Percentiles rank a stretch among this genome's conserved stretches.
phyloP scores from a whole-genome alignment of 257 asterid species.

The Orobanche coerulescens region DNA sequence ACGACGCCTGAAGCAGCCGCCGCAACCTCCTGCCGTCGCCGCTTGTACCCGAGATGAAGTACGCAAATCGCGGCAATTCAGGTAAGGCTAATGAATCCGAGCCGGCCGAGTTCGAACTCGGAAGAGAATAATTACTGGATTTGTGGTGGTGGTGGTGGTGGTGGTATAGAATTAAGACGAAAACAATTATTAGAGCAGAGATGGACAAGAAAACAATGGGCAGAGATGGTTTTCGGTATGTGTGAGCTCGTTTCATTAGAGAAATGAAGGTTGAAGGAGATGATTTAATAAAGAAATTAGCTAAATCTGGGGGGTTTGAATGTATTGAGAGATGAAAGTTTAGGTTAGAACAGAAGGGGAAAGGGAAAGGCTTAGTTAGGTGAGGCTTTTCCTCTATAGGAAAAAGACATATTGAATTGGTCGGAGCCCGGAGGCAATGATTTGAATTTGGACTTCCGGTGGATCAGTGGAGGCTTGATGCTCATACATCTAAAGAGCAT shows the following conservation, averaged over 20 bases:
- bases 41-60: slow-evolving; percentile 60
- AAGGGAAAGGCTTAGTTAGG: background rate
- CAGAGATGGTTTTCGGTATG: slow-evolving; percentile 44
- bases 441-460: slow-evolving; percentile 6
- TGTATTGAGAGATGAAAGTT: background rate
- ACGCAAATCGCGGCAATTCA: slow-evolving; percentile 65
- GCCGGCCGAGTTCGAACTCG: slow-evolving; percentile 21
- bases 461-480: background rate
- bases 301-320: background rate
- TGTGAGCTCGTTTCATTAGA: slow-evolving; percentile 56
- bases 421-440: background rate
- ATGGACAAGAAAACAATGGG: slow-evolving; percentile 34
- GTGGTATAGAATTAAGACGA: slow-evolving; percentile 26
- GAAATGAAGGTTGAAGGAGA: background rate
- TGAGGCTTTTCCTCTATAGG: background rate
- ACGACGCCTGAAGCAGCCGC: slow-evolving; percentile 72
- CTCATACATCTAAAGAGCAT: too few species aligned
- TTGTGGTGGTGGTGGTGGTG: too few species aligned
- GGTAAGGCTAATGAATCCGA: slow-evolving; percentile 28
- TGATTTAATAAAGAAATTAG: too few species aligned
- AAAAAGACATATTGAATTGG: slow-evolving; percentile 12
- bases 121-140: slow-evolving; percentile 23
- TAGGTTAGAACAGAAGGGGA: slow-evolving; percentile 17
- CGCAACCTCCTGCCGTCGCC: slow-evolving; percentile 47
- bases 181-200: slow-evolving; percentile 29